Evolutionary conservation across 768 basidiomycete genomes (phyloP).

Genomic region (Exidia glandulosa): DNA sequence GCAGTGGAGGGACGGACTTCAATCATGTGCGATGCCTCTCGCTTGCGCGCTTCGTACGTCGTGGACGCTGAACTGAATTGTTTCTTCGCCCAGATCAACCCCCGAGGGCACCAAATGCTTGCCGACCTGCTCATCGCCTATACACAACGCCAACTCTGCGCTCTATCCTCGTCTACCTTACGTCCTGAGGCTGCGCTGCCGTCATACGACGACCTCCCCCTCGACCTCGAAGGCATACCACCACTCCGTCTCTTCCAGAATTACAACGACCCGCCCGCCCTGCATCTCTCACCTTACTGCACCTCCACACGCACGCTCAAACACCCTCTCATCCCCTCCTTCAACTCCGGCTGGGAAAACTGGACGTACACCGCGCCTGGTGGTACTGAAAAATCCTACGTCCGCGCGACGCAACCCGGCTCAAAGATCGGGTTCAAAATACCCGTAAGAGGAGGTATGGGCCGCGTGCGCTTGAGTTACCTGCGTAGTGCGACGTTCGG

Average conservation of each 20-base stretch:
- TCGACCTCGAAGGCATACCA: conserved; percentile 3
- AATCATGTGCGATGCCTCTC: conserved; percentile 1
- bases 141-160: conserved; percentile 6
- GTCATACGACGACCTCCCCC: neutral
- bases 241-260: neutral
- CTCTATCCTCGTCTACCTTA: neutral
- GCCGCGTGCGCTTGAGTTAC: conserved; percentile 6
- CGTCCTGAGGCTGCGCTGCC: neutral
- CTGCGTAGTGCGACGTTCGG: conserved; percentile 4
- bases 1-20: neutral
- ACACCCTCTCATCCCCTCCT: conserved; percentile 3
- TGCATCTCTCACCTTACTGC: neutral
- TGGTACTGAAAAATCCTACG: conserved; percentile 2
- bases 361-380: neutral
- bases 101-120: conserved; percentile 4
- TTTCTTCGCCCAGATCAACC: no score
- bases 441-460: conserved; percentile 1
- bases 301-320: conserved; percentile 1
- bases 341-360: conserved; percentile 5
- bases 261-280: neutral
- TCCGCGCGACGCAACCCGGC: conserved; percentile 1
- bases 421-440: conserved; percentile 1
- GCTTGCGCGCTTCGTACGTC: neutral
- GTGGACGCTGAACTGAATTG: neutral
- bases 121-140: conserved; percentile 4